Base-by-base conservation (phyloP, 2,329 filamentous ascomycete genomes). In the Xylaria sp. region DNA sequence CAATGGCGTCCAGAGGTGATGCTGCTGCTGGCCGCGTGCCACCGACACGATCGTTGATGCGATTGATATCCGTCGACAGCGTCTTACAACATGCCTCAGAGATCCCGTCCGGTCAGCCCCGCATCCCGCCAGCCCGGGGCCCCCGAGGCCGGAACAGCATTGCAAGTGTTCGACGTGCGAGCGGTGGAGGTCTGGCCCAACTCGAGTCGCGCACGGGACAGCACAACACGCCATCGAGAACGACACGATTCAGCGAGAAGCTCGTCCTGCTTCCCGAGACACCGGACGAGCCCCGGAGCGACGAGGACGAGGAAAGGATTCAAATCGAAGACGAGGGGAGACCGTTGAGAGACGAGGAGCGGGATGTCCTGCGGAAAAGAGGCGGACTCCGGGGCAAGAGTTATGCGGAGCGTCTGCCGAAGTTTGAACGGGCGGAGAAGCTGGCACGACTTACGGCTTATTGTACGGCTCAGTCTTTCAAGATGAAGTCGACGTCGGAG, bases 201-300 rank as follows among this genome's bases (percentile, higher is more conserved):
- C 67, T 76, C 18, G 73, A 75, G 53, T 74, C 75, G 47, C 76
- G 80, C 3, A 77, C 78, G 55, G 82, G 81, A 62, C 76, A 78
- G 68, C 81, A 84, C 58, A 82, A 79, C 50, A 76, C 97, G 66
- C 94, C 93, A 0, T 88, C 91, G 4, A 84, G 94, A 56, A 95
- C 92, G 44, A 95, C 91, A 34, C 97, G 97, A 74, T 88, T 96
- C 65, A 96, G 91, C 73, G 91, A 97, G 78, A 97, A 97, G 76
- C 80, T 99, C n/a, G 94, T 99, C 0, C 79, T 97, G 42, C 81
- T 99, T 11, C 94, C 94, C 0, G 93, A 97, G 71, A 89, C 92
- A 1, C 80, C 80, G 2, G 82, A 83, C 57, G 83, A 84, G 23
- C 82, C 80, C 6, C 83, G 84, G 46, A 73, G 74, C 18, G 81